These are phyloP conservation scores for Camelina laxa DNA, from an alignment of 345 rosid genomes.

Conservation along the genomic window DNA sequence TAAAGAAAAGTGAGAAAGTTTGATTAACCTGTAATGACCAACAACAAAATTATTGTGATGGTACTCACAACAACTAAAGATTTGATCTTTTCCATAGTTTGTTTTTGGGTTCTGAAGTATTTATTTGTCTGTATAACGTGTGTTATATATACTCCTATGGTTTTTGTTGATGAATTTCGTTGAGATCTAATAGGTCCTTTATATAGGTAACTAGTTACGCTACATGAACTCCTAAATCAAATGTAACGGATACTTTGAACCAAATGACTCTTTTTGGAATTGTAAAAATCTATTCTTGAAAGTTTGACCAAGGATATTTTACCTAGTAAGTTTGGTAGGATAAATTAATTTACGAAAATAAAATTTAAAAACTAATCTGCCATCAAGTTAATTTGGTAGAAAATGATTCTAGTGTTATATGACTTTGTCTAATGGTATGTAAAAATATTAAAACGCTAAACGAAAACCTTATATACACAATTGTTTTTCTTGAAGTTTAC, in stretches of 20 bases:
- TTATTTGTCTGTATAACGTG: slow-evolving; percentile 1
- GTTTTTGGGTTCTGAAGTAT: not conserved
- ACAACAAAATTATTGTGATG: slow-evolving; percentile 21
- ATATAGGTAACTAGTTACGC: not conserved
- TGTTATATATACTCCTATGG: not conserved
- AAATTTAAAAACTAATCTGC: not conserved
- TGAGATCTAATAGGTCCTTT: slow-evolving; percentile 8
- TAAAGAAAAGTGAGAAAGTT: not conserved
- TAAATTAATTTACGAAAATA: not conserved
- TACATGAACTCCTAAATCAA: not conserved
- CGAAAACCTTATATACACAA: too few species aligned
- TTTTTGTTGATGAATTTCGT: not conserved
- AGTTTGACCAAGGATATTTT: not conserved
- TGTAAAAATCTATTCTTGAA: not conserved
- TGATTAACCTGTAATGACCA: slow-evolving; percentile 17
- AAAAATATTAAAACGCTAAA: not conserved
- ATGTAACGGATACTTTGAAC: not conserved
- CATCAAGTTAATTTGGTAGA: not conserved
- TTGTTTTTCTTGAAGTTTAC: too few species aligned
- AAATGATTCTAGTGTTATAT: not conserved
- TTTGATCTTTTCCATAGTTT: slow-evolving; percentile 9
- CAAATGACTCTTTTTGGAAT: not conserved
- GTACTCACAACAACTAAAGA: slow-evolving; percentile 2
- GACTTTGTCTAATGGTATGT: not conserved
- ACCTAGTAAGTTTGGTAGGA: not conserved